Evolutionary conservation across 192 early-diverging fungal species (phyloP), one percentile per base, ranked within the genome.

Genomic region (Geranomyces michiganensis): DNA sequence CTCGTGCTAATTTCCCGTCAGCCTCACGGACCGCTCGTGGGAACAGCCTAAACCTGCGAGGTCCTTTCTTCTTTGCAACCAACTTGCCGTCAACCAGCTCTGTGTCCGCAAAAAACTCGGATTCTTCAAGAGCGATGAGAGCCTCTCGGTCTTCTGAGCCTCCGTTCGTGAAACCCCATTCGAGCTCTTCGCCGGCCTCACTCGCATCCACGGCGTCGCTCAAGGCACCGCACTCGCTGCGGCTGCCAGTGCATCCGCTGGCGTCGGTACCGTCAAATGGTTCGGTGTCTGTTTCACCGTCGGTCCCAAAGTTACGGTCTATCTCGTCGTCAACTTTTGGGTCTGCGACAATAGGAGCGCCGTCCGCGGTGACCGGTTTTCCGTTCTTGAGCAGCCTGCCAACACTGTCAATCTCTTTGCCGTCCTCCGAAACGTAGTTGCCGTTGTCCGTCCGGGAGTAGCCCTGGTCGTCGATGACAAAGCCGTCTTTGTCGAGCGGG

Each of bases 351-450:
- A 26, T 10, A 10, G 56, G 56, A 58, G 12, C 26, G 24, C 56
- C 56, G 14, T 58, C 10, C 56, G 14, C 24, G 56, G 12, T 24
- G 56, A 58, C 26, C 17, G 56, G 12, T 12, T 58, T 12, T 10
- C 56, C 56, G 9, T 27, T 9, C 26, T 58, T 27, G 17, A 58
- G 14, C 14, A 58, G 24, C 9, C 26, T 27, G 24, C 56, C 56
- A 26, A 21, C 26, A 9, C 10, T 24, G 26, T 58, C 56, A 24
- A 58, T 58, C 17, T 12, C 19, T 58, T 24, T 24, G n/a, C n/a
- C n/a, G 56, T 58, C 56, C 56, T 58, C 56, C 56, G 56, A 58
- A 27, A 58, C 56, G 56, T 58, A 58, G 24, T 58, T 58, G 12
- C 24, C 24, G 26, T 58, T 26, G 14, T 14, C 26, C 14, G 12